Conservation (phyloP, 768 basidiomycete genomes). For the Collybiopsis luxurians region DNA sequence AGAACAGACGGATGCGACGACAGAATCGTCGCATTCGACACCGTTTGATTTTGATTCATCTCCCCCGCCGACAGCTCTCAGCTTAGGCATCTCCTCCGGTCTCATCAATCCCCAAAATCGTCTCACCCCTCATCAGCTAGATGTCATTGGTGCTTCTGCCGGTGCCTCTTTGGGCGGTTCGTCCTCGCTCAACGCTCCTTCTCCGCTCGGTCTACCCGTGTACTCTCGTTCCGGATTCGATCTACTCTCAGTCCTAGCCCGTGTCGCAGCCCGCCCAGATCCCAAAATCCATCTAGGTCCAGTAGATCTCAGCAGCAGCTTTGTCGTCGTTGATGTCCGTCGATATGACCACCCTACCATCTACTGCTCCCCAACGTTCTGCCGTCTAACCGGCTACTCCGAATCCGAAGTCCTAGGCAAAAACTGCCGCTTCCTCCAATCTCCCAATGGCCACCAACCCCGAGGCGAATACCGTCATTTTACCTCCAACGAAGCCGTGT, state of each 20-base stretch:
- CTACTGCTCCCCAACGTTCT: conserved; percentile 87
- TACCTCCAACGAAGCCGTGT: conserved; percentile 61
- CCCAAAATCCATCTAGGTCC: conserved; percentile 82
- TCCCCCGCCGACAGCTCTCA: not conserved
- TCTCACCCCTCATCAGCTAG: not conserved
- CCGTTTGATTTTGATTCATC: conserved; percentile 24
- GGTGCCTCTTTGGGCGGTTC: conserved; percentile 3
- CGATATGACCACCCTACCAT: conserved; percentile 84
- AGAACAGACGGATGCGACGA: too few species aligned
- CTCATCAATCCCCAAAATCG: conserved; percentile 5
- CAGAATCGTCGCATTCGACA: conserved; percentile 10
- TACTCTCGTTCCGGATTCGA: conserved; percentile 95
- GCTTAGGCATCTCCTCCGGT: conserved; percentile 7
- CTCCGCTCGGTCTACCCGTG: conserved; percentile 48
- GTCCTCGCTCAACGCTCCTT: conserved; percentile 20
- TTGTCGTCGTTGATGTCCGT: conserved; percentile 84
- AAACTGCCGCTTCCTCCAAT: conserved; percentile 91
- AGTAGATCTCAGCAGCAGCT: conserved; percentile 90
- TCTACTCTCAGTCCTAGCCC: conserved; percentile 74
- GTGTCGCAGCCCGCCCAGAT: conserved; percentile 71
- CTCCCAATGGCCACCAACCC: conserved; percentile 51
- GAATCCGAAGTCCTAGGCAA: conserved; percentile 79
- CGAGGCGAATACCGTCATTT: conserved; percentile 47
- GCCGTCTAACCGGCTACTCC: conserved; percentile 68
- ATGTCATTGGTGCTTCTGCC: conserved; percentile 2